Evolutionary conservation across 83 land plant genomes (phyloP).

Genomic region (Picea mariana): DNA sequence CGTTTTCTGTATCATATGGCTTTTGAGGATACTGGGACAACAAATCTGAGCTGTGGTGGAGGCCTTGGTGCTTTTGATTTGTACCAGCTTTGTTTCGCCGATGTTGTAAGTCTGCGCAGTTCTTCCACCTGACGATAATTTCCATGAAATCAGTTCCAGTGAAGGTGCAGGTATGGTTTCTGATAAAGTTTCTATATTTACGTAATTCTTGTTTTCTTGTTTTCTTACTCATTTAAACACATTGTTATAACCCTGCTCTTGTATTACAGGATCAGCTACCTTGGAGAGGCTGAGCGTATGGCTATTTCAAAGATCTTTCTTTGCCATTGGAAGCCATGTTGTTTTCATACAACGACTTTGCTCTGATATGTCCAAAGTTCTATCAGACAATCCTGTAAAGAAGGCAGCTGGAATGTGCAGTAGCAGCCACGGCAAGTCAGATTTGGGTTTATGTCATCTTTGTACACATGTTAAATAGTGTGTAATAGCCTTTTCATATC

Average conservation of each 20-base stretch:
- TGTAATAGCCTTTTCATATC: conserved; percentile 3
- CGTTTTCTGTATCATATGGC: conserved; percentile 9
- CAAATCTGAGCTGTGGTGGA: neutral
- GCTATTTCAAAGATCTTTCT: neutral
- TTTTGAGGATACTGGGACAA: neutral
- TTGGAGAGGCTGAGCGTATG: neutral
- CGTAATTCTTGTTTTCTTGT: no score
- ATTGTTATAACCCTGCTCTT: neutral
- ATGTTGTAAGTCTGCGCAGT: neutral
- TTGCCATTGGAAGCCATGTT: neutral
- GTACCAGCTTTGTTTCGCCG: neutral
- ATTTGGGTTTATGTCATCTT: neutral
- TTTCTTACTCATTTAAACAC: no score
- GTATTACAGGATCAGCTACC: neutral
- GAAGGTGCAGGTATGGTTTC: conserved; percentile 4
- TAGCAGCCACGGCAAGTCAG: neutral
- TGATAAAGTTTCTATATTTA: no score
- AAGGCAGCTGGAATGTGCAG: conserved; percentile 11
- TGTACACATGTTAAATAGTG: conserved; percentile 12
- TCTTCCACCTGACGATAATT: neutral
- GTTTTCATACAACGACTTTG: neutral
- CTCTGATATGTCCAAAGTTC: neutral
- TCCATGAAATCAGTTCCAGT: neutral
- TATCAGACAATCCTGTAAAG: conserved; percentile 6
- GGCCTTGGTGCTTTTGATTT: neutral